phyloP scores from a whole-genome alignment of 192 early-diverging fungal genomes.

The Coemansia sp. region DNA sequence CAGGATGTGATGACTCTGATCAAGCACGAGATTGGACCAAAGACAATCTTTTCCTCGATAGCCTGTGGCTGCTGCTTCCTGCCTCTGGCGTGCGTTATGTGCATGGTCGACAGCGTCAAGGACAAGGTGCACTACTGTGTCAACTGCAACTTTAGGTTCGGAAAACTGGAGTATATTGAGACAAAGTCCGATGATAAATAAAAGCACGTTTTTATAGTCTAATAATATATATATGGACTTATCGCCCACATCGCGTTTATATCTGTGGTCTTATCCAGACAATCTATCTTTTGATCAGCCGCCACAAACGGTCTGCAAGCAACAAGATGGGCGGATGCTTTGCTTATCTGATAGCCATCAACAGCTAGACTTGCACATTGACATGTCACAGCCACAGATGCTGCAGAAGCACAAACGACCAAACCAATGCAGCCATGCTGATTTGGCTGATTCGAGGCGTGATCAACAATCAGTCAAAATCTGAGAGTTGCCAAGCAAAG shows the following conservation, averaged over 20 bases:
- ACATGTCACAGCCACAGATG: too few species aligned
- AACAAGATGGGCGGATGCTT: too few species aligned
- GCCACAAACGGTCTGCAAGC: too few species aligned
- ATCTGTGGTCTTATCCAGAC: too few species aligned
- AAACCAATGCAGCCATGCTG: not conserved
- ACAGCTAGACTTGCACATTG: too few species aligned
- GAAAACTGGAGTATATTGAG: not conserved
- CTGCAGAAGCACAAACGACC: not conserved
- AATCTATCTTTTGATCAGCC: too few species aligned
- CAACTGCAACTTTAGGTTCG: not conserved
- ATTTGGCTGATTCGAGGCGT: not conserved
- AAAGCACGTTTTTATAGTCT: not conserved
- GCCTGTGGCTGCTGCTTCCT: constrained; percentile 1
- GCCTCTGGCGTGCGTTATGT: constrained; percentile 4
- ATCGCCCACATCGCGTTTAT: too few species aligned
- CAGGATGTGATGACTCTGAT: not conserved
- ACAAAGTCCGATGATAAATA: not conserved
- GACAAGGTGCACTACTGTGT: constrained; percentile 4
- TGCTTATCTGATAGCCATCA: too few species aligned
- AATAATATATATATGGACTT: not conserved
- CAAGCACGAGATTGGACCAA: not conserved
- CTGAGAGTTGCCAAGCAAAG: too few species aligned
- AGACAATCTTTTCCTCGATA: not conserved
- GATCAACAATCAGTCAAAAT: not conserved
- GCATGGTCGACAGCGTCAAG: constrained; percentile 2